Base-by-base conservation (phyloP, 306 rosid species). In the Vigna hirtella region DNA sequence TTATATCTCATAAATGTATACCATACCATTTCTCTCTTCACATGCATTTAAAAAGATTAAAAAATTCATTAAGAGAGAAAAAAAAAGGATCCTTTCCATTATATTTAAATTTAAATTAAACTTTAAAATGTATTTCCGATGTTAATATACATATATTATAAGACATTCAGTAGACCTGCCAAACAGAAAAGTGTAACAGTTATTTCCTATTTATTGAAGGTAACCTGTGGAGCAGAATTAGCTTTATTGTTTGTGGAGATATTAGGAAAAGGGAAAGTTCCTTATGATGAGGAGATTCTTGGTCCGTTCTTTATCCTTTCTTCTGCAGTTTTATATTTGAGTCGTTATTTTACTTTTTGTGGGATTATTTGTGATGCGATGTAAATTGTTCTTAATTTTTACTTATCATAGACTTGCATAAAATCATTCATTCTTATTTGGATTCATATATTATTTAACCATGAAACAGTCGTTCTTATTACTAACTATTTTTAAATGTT, bases 161-260 rank as follows among this genome's bases (percentile, higher is more conserved):
- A 59, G 38, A 61, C 38, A 57, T 42, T 57, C 24, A 22, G n/a
- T 18, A 26, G 30, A 28, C 55, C 65, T 71, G 70, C 58, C 75
- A 63, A 56, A 70, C 62, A 73, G 16, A 22, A 45, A 70, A 69
- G 26, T 78, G 66, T 57, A 78, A 62, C 49, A 50, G 57, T 20
- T 68, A 34, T 67, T 77, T 80, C 74, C 72, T 66, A 64, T 52
- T 62, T 61, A 32, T 74, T 62, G 55, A 87, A 96, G 99, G 88
- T 96, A 83, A 93, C 93, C 24, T 96, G 99, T 79, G 99, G 99
- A 72, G 91, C 96, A 63, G 99, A 96, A 83, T 92, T 96, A 80
- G 96, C 99, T 84, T 86, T 88, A 51, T 77, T 93, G 76, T 96
- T 86, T 80, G 99, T 96, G 77, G 99, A 93, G 73, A 90, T 89